A percentile compares a stretch with the other conserved stretches of the same genome.
These are phyloP conservation scores for Beauveria brongniartii DNA, from an alignment of 2,329 filamentous ascomycete genomes.

Conservation along the genomic window DNA sequence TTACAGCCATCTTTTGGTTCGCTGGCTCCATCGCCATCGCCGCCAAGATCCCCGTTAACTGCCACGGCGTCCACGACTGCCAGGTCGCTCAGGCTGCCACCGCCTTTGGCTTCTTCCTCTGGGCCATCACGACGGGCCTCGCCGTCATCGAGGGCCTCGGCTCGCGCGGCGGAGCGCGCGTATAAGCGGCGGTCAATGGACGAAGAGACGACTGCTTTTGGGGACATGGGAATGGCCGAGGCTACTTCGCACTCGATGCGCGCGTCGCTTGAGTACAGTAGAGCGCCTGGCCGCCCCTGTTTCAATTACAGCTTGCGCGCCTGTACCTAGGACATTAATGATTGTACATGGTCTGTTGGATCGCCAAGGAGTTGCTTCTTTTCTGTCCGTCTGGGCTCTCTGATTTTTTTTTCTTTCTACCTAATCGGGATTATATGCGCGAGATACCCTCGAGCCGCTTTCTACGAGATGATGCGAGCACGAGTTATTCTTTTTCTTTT, in stretches of 20 bases:
- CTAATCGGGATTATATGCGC: slow-evolving; percentile 4
- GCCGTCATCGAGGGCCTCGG: slow-evolving; percentile 39
- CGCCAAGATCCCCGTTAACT: slow-evolving; percentile 48
- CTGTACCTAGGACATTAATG: background rate
- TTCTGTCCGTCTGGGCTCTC: background rate
- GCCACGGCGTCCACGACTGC: slow-evolving; percentile 49
- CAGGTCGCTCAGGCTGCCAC: slow-evolving; percentile 53
- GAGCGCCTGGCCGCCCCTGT: too few relatives aligned
- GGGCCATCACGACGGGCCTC: slow-evolving; percentile 41
- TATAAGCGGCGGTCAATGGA: background rate
- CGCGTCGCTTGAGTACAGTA: background rate
- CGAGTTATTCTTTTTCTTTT: background rate
- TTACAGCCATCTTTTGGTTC: slow-evolving; percentile 88
- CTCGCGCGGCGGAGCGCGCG: slow-evolving; percentile 24
- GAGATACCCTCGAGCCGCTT: slow-evolving; percentile 10
- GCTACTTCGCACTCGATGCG: background rate
- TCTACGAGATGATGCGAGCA: slow-evolving; percentile 1
- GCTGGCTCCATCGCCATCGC: slow-evolving; percentile 73
- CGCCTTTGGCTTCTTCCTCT: slow-evolving; percentile 60
- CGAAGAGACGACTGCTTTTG: too few relatives aligned
- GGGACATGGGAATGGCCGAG: background rate
- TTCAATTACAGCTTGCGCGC: background rate
- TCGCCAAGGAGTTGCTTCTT: background rate
- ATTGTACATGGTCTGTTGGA: slow-evolving; percentile 1
- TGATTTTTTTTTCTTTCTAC: background rate